A percentile compares a stretch with the other conserved stretches of the same genome.
These are phyloP conservation scores for Boletus speciosus DNA, from an alignment of 768 basidiomycete species.

Conservation along the genomic window DNA sequence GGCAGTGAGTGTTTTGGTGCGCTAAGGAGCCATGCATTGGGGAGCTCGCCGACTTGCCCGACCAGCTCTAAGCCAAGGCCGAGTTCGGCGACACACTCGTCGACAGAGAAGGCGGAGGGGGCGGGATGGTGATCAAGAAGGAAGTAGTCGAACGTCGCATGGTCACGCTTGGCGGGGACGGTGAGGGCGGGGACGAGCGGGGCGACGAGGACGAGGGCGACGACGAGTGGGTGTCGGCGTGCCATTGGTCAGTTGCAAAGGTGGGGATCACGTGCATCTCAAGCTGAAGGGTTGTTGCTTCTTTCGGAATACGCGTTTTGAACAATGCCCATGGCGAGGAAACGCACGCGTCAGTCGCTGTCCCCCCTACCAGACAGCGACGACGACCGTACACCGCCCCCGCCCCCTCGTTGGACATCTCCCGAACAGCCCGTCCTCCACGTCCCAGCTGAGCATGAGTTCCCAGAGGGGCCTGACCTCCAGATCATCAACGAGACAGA, in stretches of 20 bases:
- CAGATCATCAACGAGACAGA: conserved; percentile 43
- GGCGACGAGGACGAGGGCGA: conserved; percentile 7
- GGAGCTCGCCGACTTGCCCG: conserved; percentile 81
- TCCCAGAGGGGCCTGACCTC: conserved; percentile 40
- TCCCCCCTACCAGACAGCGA: conserved; percentile 19
- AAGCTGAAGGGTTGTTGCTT: not conserved
- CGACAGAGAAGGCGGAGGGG: conserved; percentile 50
- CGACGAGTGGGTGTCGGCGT: conserved; percentile 7
- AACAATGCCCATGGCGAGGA: conserved; percentile 22
- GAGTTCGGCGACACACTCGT: conserved; percentile 55
- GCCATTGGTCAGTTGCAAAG: conserved; percentile 8
- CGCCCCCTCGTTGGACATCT: conserved; percentile 6
- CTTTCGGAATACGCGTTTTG: not conserved
- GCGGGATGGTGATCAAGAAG: conserved; percentile 62
- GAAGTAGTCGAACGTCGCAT: conserved; percentile 79
- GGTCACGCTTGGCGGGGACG: conserved; percentile 40
- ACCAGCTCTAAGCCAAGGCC: conserved; percentile 84
- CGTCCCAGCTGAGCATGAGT: conserved; percentile 26
- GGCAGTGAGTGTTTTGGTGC: conserved; percentile 34
- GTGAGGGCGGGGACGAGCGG: not conserved
- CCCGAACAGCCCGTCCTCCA: conserved; percentile 13
- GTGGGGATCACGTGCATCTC: conserved; percentile 11
- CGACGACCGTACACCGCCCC: conserved; percentile 5
- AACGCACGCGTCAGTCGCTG: conserved; percentile 24
- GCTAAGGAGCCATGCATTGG: conserved; percentile 80